Conservation (phyloP, 1,284 basidiomycete genomes). For the Fereydounia khargensis region DNA sequence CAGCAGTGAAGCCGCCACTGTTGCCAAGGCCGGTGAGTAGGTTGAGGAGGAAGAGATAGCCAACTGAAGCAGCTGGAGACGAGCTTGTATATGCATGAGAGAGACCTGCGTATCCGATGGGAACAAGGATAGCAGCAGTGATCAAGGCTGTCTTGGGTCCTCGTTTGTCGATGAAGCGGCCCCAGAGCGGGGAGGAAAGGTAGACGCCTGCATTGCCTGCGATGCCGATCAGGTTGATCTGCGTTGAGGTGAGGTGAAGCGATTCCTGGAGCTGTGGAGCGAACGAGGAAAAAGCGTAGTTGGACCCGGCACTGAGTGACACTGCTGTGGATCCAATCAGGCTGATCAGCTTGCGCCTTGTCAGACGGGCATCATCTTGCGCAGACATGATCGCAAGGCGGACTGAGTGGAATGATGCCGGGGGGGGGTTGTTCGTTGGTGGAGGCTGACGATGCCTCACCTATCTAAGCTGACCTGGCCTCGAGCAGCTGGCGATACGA, state of each 20-base stretch:
- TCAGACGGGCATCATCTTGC: too few relatives aligned
- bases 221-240: conserved; percentile 58
- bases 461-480: too few relatives aligned
- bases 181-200: conserved; percentile 51
- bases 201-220: conserved; percentile 58
- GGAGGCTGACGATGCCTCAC: too few relatives aligned
- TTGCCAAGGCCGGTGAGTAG: conserved; percentile 45
- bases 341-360: conserved; percentile 37
- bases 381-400: too few relatives aligned
- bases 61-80: neutral
- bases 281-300: conserved; percentile 56
- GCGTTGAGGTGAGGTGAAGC: conserved; percentile 53
- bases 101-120: conserved; percentile 42
- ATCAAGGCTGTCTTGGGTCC: conserved; percentile 44
- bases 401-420: too few relatives aligned
- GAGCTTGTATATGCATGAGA: conserved; percentile 13
- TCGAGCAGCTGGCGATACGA: too few relatives aligned
- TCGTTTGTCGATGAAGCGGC: conserved; percentile 44
- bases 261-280: conserved; percentile 56
- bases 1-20: conserved; percentile 52
- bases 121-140: conserved; percentile 34
- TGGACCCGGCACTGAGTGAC: conserved; percentile 54
- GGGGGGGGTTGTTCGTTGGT: too few relatives aligned
- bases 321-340: conserved; percentile 49
- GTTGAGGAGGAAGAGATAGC: conserved; percentile 38